A percentile compares a stretch with the other conserved stretches of the same genome.
phyloP scores from a whole-genome alignment of 805 yeast genomes.

The Barnettozyma sucrosica region DNA sequence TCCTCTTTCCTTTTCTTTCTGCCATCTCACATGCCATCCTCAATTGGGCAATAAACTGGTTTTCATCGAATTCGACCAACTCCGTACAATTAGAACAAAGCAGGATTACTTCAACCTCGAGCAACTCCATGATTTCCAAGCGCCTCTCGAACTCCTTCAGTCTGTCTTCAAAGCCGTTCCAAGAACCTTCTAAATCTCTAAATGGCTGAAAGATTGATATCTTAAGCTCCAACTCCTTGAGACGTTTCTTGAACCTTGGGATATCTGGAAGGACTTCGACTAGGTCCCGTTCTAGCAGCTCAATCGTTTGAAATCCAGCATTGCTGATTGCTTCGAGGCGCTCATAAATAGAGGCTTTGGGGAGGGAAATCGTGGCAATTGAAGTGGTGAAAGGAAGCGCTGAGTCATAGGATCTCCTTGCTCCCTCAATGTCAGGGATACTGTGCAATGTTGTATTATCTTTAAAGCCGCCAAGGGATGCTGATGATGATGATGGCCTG shows the following conservation, averaged over 20 bases:
- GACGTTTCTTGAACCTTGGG: neutral
- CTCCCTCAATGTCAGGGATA: neutral
- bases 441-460: neutral
- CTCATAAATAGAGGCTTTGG: slow-evolving; percentile 4
- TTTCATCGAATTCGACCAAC: neutral
- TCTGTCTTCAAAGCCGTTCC: neutral
- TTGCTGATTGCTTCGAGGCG: neutral
- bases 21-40: slow-evolving; percentile 5
- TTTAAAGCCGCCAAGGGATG: neutral
- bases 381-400: slow-evolving; percentile 3
- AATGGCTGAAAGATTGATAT: slow-evolving; percentile 11
- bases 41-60: slow-evolving; percentile 1
- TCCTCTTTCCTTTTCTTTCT: slow-evolving; percentile 10
- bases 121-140: slow-evolving; percentile 2
- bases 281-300: slow-evolving; percentile 7
- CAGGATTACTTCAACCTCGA: slow-evolving; percentile 3
- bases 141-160: neutral
- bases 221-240: neutral
- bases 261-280: slow-evolving; percentile 2
- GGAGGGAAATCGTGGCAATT: slow-evolving; percentile 8
- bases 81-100: slow-evolving; percentile 3
- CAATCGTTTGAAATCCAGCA: slow-evolving; percentile 7
- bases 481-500: neutral
- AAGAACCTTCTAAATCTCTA: slow-evolving; percentile 9
- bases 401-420: neutral